Evolutionary conservation across 345 rosid species (phyloP).

Genomic region (Boechera divaricarpa): DNA sequence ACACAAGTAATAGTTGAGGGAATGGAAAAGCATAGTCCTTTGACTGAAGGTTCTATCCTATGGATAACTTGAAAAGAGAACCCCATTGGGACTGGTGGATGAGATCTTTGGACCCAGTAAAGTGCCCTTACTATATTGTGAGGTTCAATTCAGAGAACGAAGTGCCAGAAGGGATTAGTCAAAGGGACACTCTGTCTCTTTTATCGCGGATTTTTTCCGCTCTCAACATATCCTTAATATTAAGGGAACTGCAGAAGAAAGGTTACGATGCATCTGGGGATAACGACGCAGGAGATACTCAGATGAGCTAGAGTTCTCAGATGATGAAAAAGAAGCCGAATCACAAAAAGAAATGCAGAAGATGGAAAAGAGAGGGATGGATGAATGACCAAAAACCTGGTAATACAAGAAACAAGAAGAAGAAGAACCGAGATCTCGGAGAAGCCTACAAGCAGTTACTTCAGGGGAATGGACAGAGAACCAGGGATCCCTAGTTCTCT

Average conservation of each 20-base stretch:
- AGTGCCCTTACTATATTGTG: slow-evolving; percentile 81
- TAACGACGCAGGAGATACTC: slow-evolving; percentile 88
- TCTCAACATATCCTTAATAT: slow-evolving; percentile 72
- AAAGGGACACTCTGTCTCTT: slow-evolving; percentile 73
- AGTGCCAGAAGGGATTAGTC: slow-evolving; percentile 64
- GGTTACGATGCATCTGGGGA: slow-evolving; percentile 98
- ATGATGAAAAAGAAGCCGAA: slow-evolving; percentile 95
- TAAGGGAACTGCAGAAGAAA: slow-evolving; percentile 76
- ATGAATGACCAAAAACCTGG: slow-evolving; percentile 52
- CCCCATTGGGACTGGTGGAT: slow-evolving; percentile 79
- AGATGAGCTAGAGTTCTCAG: slow-evolving; percentile 87
- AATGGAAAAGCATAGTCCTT: slow-evolving; percentile 74
- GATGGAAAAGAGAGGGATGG: slow-evolving; percentile 70
- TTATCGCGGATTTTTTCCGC: slow-evolving; percentile 82
- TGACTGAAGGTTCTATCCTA: slow-evolving; percentile 81
- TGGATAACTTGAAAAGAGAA: slow-evolving; percentile 75
- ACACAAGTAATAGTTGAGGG: slow-evolving; percentile 91
- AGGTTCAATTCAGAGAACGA: slow-evolving; percentile 91
- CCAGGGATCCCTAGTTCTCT: slow-evolving; percentile 35
- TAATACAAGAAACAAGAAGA: slow-evolving; percentile 62
- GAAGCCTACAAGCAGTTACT: slow-evolving; percentile 51
- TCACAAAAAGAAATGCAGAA: slow-evolving; percentile 65
- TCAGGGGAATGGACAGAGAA: slow-evolving; percentile 46
- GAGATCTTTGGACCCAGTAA: slow-evolving; percentile 97
- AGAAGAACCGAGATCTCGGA: slow-evolving; percentile 50